phyloP scores from a whole-genome alignment of 345 rosid species.

The Salix exigua region DNA sequence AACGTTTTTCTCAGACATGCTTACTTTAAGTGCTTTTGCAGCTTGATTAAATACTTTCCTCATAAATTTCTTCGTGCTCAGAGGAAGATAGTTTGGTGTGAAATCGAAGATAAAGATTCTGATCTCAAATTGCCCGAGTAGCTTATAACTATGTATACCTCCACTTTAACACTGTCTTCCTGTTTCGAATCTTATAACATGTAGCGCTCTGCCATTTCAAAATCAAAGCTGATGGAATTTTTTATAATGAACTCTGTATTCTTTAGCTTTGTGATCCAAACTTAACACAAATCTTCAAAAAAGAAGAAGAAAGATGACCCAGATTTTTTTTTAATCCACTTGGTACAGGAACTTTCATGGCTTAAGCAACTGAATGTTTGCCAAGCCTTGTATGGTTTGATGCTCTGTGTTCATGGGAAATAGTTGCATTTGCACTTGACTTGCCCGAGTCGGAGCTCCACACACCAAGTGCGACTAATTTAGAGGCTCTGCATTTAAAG shows the following conservation, averaged over 20 bases:
- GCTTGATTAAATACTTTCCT: neutral
- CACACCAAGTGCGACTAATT: too few relatives aligned
- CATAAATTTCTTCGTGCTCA: neutral
- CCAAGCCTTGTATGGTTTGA: too few relatives aligned
- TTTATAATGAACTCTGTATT: neutral
- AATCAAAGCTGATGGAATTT: neutral
- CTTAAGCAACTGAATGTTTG: neutral
- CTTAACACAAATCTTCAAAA: neutral
- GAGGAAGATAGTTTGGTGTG: neutral
- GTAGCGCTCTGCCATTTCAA: neutral
- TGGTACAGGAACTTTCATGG: neutral
- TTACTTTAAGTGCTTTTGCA: neutral
- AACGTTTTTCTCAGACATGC: neutral
- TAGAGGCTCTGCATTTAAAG: too few relatives aligned
- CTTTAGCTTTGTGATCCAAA: neutral
- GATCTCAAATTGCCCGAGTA: neutral
- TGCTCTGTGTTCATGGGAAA: too few relatives aligned
- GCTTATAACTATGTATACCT: neutral
- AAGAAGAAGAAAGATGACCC: neutral
- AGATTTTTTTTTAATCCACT: neutral
- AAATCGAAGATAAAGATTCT: neutral
- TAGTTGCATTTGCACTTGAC: too few relatives aligned
- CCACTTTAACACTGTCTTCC: neutral
- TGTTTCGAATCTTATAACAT: neutral
- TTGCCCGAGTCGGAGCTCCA: too few relatives aligned